A percentile compares a stretch with the other conserved stretches of the same genome.
Conservation (phyloP, 192 early-diverging fungal genomes). For the Linnemannia elongata region DNA sequence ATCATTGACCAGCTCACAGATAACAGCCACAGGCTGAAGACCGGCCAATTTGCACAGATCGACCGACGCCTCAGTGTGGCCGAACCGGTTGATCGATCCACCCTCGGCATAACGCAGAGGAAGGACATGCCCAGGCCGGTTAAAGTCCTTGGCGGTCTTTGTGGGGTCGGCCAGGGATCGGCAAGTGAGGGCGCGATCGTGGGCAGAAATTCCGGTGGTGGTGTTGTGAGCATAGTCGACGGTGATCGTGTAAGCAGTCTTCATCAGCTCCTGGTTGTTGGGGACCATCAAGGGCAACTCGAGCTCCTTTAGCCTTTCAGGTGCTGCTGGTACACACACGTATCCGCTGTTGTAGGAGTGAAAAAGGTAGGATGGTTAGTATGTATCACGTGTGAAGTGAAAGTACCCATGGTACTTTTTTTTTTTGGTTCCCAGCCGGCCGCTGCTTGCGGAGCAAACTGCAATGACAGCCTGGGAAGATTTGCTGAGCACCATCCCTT, state of each 20-base stretch:
- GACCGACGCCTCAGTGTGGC: slow-evolving; percentile 95
- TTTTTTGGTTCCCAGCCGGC: not conserved
- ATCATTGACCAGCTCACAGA: slow-evolving; percentile 93
- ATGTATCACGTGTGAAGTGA: not conserved
- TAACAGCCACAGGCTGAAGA: slow-evolving; percentile 86
- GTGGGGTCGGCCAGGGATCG: slow-evolving; percentile 80
- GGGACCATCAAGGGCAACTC: slow-evolving; percentile 95
- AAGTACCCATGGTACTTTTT: not conserved
- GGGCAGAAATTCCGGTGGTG: slow-evolving; percentile 96
- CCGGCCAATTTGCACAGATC: slow-evolving; percentile 91
- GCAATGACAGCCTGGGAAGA: no score
- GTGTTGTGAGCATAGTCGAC: slow-evolving; percentile 87
- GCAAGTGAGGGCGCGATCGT: slow-evolving; percentile 88
- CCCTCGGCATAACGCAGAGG: slow-evolving; percentile 87
- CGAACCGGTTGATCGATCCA: slow-evolving; percentile 87
- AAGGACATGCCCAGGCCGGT: slow-evolving; percentile 94
- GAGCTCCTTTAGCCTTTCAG: slow-evolving; percentile 84
- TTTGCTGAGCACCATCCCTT: not conserved
- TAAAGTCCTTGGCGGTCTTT: slow-evolving; percentile 80
- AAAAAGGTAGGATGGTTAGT: not conserved
- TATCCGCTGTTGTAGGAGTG: slow-evolving; percentile 73
- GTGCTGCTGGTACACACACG: slow-evolving; percentile 88
- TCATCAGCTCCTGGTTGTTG: slow-evolving; percentile 88
- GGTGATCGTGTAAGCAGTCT: slow-evolving; percentile 95
- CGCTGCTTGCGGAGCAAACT: not conserved